Percentiles rank a stretch among this genome's conserved stretches.
Conservation (phyloP, 257 asterid genomes). For the Craterostigma plantagineum region DNA sequence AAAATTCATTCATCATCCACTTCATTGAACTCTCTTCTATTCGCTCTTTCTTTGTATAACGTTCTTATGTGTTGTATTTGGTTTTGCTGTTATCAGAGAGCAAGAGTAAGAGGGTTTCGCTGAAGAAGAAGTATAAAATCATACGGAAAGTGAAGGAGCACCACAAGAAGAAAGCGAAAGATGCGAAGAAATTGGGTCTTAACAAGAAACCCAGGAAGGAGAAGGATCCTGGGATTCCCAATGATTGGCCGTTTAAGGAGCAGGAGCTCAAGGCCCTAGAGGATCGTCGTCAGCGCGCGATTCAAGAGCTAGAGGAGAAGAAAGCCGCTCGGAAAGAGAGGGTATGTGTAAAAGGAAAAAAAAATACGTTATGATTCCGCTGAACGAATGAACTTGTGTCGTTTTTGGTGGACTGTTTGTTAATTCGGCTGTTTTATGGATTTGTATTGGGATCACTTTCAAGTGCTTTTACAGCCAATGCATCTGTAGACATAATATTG, state of each 20-base stretch:
- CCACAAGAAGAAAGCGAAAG: conserved; percentile 79
- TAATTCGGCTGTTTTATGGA: too few relatives aligned
- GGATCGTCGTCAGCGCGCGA: conserved; percentile 51
- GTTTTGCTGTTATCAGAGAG: conserved; percentile 40
- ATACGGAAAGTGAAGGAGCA: conserved; percentile 78
- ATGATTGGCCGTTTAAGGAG: conserved; percentile 91
- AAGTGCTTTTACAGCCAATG: background rate
- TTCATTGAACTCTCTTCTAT: background rate
- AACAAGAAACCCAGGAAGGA: conserved; percentile 45
- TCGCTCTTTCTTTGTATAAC: too few relatives aligned
- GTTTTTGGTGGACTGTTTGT: too few relatives aligned
- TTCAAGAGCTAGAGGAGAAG: conserved; percentile 64
- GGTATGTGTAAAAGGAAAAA: conserved; percentile 17
- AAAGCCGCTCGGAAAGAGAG: conserved; percentile 90
- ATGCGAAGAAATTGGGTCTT: conserved; percentile 58
- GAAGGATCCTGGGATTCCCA: conserved; percentile 90
- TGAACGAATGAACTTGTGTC: too few relatives aligned
- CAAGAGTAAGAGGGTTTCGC: conserved; percentile 74
- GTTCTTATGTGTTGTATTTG: background rate
- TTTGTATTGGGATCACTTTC: too few relatives aligned
- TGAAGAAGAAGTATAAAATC: conserved; percentile 77
- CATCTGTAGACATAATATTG: background rate
- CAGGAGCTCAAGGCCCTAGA: conserved; percentile 89
- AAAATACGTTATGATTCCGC: too few relatives aligned
- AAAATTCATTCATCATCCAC: background rate